phyloP scores from a whole-genome alignment of 78 protist species.

The Pigoraptor vietnamica region DNA sequence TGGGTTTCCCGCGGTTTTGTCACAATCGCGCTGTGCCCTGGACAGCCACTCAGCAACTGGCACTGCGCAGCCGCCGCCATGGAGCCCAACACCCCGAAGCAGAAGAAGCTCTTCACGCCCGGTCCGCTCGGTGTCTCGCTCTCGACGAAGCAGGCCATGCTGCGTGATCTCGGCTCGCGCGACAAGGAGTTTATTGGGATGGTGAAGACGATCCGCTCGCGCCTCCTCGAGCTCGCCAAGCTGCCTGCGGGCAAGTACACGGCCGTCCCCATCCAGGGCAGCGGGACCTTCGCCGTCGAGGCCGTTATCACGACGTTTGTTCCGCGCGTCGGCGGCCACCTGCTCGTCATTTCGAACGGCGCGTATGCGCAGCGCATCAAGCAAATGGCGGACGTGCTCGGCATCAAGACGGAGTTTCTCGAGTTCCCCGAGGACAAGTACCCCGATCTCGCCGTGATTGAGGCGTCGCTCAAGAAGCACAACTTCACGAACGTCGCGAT shows the following conservation, averaged over 20 bases:
- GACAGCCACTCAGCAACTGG: neutral
- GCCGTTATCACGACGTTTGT: constrained; percentile 1
- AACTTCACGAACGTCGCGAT: constrained; percentile 12
- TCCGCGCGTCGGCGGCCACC: constrained; percentile 13
- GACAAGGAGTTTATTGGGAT: constrained; percentile 6
- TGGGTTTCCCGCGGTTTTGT: too few relatives aligned
- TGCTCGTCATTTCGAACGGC: constrained; percentile 32
- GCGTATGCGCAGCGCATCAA: constrained; percentile 35
- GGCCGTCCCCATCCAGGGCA: constrained; percentile 31
- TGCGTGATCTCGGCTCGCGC: constrained; percentile 33
- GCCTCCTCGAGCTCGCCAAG: constrained; percentile 23
- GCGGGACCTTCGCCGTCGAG: constrained; percentile 41
- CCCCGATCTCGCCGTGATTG: neutral
- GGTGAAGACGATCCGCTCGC: constrained; percentile 7
- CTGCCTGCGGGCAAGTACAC: constrained; percentile 1
- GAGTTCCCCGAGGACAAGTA: neutral
- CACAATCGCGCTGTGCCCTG: neutral
- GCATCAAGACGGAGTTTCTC: neutral
- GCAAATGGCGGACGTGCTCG: neutral
- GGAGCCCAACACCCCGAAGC: neutral
- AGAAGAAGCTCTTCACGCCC: constrained; percentile 29
- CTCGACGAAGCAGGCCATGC: constrained; percentile 18
- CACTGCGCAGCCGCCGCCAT: neutral
- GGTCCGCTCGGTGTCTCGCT: constrained; percentile 31
- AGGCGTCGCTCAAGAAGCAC: neutral